These are phyloP conservation scores for Straminergon stramineum DNA, from an alignment of 225 moss, liverwort and hornwort genomes.

Conservation along the genomic window DNA sequence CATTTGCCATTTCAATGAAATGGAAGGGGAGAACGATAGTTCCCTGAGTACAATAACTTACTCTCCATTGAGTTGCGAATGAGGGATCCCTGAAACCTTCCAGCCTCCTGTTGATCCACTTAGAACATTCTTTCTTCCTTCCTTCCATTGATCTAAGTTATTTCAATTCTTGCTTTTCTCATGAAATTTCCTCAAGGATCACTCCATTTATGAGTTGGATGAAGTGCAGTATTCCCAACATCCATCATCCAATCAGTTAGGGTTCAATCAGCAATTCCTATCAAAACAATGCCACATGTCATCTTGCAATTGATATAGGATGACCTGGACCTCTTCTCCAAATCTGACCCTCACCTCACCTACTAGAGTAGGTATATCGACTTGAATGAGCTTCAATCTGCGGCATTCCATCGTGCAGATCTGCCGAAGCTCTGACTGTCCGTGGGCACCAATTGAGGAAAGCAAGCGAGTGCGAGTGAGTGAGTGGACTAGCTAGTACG, in stretches of 20 bases:
- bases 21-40: background rate
- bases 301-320: background rate
- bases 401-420: background rate
- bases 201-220: background rate
- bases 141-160: too few relatives aligned
- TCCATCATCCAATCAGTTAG: background rate
- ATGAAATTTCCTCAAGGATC: background rate
- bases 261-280: background rate
- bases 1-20: background rate
- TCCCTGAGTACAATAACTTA: rapidly evolving
- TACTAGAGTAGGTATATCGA: background rate
- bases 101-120: background rate
- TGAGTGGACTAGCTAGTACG: background rate
- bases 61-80: background rate
- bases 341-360: background rate
- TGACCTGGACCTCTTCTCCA: background rate
- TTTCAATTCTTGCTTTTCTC: background rate
- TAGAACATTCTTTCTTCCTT: background rate
- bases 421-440: background rate
- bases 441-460: background rate
- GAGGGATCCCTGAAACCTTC: background rate
- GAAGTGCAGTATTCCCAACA: background rate
- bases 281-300: background rate
- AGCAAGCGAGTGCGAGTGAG: background rate
- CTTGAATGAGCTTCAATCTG: background rate